Conservation (phyloP, 2,329 filamentous ascomycete genomes). For the Achaetomium macrosporum region DNA sequence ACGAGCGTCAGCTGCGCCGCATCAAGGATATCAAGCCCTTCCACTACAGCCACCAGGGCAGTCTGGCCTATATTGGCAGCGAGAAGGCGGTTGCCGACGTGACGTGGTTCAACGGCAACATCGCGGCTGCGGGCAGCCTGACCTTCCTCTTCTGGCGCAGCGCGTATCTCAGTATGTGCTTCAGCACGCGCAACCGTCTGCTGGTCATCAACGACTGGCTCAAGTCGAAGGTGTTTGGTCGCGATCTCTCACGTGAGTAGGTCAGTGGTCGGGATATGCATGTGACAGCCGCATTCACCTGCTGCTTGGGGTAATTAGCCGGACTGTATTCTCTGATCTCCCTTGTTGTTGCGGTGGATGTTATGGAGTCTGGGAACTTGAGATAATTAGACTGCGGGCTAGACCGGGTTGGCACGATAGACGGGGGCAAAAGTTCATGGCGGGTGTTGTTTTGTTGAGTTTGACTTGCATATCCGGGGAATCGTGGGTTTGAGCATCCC, state of each 20-base stretch:
- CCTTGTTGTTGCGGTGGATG: slow-evolving; percentile 11
- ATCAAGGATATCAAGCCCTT: slow-evolving; percentile 96
- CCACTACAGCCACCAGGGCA: slow-evolving; percentile 97
- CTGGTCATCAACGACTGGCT: slow-evolving; percentile 92
- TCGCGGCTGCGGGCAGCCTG: slow-evolving; percentile 85
- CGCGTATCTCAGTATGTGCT: slow-evolving; percentile 99
- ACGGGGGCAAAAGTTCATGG: slow-evolving; percentile 12
- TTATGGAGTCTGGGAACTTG: slow-evolving; percentile 20
- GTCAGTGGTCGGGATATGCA: background rate
- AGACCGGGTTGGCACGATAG: slow-evolving; percentile 20
- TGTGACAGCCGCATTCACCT: slow-evolving; percentile 11
- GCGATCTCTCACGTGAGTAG: slow-evolving; percentile 84
- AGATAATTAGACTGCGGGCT: slow-evolving; percentile 19
- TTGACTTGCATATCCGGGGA: background rate
- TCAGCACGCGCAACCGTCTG: slow-evolving; percentile 94
- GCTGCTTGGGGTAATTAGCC: slow-evolving; percentile 3
- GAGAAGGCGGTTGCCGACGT: slow-evolving; percentile 96
- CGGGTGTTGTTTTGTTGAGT: slow-evolving; percentile 6
- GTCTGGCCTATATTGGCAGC: slow-evolving; percentile 93
- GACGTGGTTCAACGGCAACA: slow-evolving; percentile 93
- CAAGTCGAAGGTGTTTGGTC: slow-evolving; percentile 94
- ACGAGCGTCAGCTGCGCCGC: slow-evolving; percentile 80
- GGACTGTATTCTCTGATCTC: slow-evolving; percentile 2
- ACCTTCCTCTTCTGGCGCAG: slow-evolving; percentile 99
- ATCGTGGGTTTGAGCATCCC: background rate